Evolutionary conservation across 177 flowering plant genomes (phyloP), one percentile per base, ranked within the genome.

Genomic region (Vitis hybrid): DNA sequence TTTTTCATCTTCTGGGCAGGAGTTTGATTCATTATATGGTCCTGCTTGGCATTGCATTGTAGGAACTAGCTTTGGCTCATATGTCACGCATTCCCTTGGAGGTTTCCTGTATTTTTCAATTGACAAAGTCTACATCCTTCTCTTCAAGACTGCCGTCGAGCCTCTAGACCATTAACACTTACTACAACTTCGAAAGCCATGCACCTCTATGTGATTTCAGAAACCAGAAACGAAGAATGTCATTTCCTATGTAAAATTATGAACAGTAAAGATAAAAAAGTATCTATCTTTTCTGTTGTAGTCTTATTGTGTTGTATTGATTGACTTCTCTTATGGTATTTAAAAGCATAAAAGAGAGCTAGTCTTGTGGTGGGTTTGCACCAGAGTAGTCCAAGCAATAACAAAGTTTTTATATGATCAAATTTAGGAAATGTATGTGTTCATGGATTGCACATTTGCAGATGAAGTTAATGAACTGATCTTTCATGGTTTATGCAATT

Each of bases 31-130:
- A 19, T 69, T 83, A 13, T 92, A 85, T 84, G 96, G 97, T 64
- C 97, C 97, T 13, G 97, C 97, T 55, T 92, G 97, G 97, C 97
- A 92, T 71, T 92, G 97, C 85, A 88, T 92, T 2, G 98, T 92
- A 1, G 98, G 98, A 55, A 92, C 90, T 10, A 94, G 97, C 86
- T 94, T 94, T 67, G 97, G 98, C n/a, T 94, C 98, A 3, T 94
- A 88, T 68, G 98, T 93, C 51, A 94, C 97, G 9, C 97, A 93
- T 83, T 89, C 95, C 55, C 33, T 77, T 1, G 98, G 98, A 73
- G 97, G 98, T 22, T 92, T 93, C 77, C 77, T 92, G 77, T 94
- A 94, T 77, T 92, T 94, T 79, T 90, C 93, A 13, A 90, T 94
- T n/a, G 95, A 88, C 75, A 91, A 94, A 76, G 88, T 91, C 77